phyloP scores from a whole-genome alignment of 352 stramenopile species.

The Pythium dissotocum region DNA sequence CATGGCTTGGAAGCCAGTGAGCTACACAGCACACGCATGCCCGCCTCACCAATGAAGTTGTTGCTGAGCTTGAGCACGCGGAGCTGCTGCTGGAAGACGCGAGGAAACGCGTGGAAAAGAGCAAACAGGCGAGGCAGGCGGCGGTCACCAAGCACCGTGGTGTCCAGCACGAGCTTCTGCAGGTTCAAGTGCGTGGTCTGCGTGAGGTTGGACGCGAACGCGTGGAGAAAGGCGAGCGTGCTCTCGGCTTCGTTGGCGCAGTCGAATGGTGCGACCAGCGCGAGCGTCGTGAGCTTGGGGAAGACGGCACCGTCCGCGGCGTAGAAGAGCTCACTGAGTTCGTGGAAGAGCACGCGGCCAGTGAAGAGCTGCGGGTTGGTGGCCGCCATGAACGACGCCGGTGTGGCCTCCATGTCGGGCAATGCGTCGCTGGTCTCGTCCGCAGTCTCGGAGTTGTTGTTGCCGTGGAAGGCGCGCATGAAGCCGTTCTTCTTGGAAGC shows the following conservation, averaged over 20 bases:
- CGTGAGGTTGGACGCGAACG: conserved; percentile 28
- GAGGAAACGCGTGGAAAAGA: conserved; percentile 28
- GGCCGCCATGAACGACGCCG: conserved; percentile 14
- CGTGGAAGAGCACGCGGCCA: conserved; percentile 41
- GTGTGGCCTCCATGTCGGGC: conserved; percentile 1
- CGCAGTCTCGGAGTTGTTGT: not conserved
- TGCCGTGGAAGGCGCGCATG: conserved; percentile 25
- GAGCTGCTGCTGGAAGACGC: conserved; percentile 36
- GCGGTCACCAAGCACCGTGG: conserved; percentile 58
- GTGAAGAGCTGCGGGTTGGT: conserved; percentile 32
- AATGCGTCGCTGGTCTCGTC: not conserved
- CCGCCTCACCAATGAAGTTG: conserved; percentile 70
- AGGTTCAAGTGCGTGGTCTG: conserved; percentile 16
- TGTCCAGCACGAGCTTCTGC: conserved; percentile 50
- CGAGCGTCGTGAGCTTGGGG: conserved; percentile 39
- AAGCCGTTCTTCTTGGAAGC: conserved; percentile 35
- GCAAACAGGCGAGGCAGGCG: conserved; percentile 39
- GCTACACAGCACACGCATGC: conserved; percentile 37
- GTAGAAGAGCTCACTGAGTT: conserved; percentile 33
- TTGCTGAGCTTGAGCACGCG: conserved; percentile 45
- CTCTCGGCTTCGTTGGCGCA: conserved; percentile 58
- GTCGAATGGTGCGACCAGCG: conserved; percentile 58
- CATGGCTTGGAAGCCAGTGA: conserved; percentile 23
- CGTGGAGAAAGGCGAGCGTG: conserved; percentile 36
- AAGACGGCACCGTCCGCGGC: conserved; percentile 31